Conservation (phyloP, 2,329 filamentous ascomycete genomes). For the Didymella pinodella region DNA sequence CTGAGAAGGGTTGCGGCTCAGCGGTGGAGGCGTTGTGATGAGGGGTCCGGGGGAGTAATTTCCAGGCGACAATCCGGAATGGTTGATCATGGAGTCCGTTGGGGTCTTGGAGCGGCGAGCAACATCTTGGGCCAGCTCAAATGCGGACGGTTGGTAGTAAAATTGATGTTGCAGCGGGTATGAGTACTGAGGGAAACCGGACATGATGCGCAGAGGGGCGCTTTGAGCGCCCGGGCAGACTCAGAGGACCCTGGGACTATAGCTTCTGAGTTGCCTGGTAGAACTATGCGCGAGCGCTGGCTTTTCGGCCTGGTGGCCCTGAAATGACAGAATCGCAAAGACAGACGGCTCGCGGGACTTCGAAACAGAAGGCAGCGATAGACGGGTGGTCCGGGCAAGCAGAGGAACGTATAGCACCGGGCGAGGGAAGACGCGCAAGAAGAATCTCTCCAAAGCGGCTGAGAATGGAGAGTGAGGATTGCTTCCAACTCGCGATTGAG, state of each 20-base stretch:
- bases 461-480: conserved; percentile 38
- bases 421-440: conserved; percentile 44
- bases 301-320: conserved; percentile 35
- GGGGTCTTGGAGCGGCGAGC: conserved; percentile 45
- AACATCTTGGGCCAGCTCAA: conserved; percentile 37
- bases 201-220: conserved; percentile 42
- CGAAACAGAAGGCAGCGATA: conserved; percentile 29
- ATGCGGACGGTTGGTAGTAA: conserved; percentile 31
- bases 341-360: conserved; percentile 32
- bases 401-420: conserved; percentile 35
- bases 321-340: conserved; percentile 22
- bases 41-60: conserved; percentile 46
- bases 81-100: conserved; percentile 45
- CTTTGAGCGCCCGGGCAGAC: conserved; percentile 29
- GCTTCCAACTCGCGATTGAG: conserved; percentile 33
- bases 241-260: conserved; percentile 35
- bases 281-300: conserved; percentile 27
- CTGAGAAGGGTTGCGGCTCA: conserved; percentile 45
- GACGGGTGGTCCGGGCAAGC: conserved; percentile 33
- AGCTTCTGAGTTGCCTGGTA: conserved; percentile 36
- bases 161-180: conserved; percentile 35
- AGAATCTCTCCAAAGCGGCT: conserved; percentile 41
- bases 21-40: conserved; percentile 43
- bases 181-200: conserved; percentile 35
- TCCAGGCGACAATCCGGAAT: conserved; percentile 44